Evolutionary conservation across 768 basidiomycete genomes (phyloP).

Genomic region (Russula sp.): DNA sequence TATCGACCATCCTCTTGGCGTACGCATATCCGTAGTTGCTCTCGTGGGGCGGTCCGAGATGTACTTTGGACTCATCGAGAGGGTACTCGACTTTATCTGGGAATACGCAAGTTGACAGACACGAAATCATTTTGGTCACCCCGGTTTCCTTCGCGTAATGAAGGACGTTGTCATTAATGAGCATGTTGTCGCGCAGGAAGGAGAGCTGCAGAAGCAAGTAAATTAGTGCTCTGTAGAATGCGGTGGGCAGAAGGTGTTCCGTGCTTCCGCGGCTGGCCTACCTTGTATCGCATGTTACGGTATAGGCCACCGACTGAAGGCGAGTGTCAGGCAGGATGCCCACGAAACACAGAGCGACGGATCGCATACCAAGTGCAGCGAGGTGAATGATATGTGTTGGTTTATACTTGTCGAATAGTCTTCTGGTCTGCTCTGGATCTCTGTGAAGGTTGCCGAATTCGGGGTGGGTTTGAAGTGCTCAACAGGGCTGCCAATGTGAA

Average conservation of each 20-base stretch:
- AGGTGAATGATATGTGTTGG: conserved; percentile 97
- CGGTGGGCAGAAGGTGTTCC: neutral
- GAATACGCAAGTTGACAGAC: conserved; percentile 95
- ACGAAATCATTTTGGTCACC: conserved; percentile 80
- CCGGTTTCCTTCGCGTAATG: conserved; percentile 62
- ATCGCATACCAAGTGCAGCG: conserved; percentile 75
- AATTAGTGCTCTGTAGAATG: neutral
- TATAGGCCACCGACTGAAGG: conserved; percentile 84
- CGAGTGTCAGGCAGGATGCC: neutral
- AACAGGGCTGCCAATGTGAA: neutral
- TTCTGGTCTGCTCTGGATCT: conserved; percentile 59
- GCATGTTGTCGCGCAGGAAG: conserved; percentile 89
- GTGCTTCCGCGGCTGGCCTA: neutral
- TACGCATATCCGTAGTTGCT: conserved; percentile 98
- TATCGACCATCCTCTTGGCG: conserved; percentile 92
- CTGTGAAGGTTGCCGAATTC: conserved; percentile 34
- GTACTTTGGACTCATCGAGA: conserved; percentile 88
- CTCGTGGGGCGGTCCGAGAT: conserved; percentile 85
- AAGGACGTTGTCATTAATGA: conserved; percentile 94
- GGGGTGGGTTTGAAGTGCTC: neutral
- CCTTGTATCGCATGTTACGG: conserved; percentile 94
- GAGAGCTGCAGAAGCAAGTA: conserved; percentile 48
- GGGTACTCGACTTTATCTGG: conserved; percentile 94
- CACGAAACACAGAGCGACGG: neutral
- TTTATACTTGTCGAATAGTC: conserved; percentile 83